phyloP scores from a whole-genome alignment of 371 early-diverging fungal genomes.

The Basidiobolus heterosporus region DNA sequence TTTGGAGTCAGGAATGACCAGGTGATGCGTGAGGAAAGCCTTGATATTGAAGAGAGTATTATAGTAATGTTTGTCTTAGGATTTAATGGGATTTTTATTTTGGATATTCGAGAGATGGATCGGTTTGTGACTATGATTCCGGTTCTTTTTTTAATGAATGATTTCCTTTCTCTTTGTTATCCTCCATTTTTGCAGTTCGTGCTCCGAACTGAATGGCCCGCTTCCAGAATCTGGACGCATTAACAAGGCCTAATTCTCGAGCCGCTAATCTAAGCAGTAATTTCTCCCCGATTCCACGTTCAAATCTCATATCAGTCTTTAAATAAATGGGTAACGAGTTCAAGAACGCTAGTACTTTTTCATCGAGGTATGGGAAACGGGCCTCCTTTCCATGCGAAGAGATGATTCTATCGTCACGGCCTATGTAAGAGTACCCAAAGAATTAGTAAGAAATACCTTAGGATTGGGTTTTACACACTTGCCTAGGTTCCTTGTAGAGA shows the following conservation, averaged over 20 bases:
- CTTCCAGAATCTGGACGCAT: constrained; percentile 50
- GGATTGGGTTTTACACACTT: background rate
- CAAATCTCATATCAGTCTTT: constrained; percentile 66
- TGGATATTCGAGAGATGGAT: too few relatives aligned
- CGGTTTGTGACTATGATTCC: too few relatives aligned
- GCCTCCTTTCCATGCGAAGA: constrained; percentile 78
- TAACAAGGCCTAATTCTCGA: constrained; percentile 28
- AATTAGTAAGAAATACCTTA: background rate
- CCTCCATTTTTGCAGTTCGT: constrained; percentile 79
- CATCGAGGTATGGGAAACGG: constrained; percentile 76
- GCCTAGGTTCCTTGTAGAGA: constrained; percentile 70
- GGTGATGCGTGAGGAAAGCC: too few relatives aligned
- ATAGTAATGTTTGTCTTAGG: too few relatives aligned
- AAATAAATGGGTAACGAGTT: constrained; percentile 49
- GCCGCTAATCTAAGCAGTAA: constrained; percentile 57
- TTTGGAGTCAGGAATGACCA: too few relatives aligned
- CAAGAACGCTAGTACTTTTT: constrained; percentile 46
- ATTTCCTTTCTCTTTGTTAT: constrained; percentile 40
- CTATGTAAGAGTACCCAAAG: constrained; percentile 12
- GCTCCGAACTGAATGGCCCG: constrained; percentile 95
- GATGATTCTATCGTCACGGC: constrained; percentile 86
- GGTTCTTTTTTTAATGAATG: background rate
- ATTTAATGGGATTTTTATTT: too few relatives aligned
- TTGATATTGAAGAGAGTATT: too few relatives aligned
- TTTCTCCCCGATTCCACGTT: constrained; percentile 81